Evolutionary conservation across 306 rosid species (phyloP).

Genomic region (Inga laurina): DNA sequence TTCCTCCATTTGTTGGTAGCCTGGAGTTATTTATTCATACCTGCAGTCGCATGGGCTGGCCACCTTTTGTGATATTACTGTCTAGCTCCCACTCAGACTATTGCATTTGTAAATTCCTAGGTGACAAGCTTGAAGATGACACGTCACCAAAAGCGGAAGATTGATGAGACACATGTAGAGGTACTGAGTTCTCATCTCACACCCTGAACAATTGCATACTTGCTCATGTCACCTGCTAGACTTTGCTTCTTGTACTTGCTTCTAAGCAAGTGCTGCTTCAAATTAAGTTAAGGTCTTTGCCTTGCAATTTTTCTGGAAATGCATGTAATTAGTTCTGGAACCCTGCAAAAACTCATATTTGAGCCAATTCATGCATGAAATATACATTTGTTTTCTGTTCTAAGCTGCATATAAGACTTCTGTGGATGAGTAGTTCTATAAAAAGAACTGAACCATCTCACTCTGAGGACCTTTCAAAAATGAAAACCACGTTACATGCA

Average conservation of each 20-base stretch:
- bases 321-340: neutral
- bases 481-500: neutral
- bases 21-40: conserved; percentile 10
- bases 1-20: conserved; percentile 10
- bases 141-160: conserved; percentile 97
- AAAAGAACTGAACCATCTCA: neutral
- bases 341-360: neutral
- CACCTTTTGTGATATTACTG: conserved; percentile 17
- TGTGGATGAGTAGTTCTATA: neutral
- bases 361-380: neutral
- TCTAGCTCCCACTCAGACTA: conserved; percentile 23
- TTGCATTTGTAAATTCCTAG: conserved; percentile 48
- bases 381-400: neutral
- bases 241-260: conserved; percentile 14
- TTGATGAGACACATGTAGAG: conserved; percentile 98
- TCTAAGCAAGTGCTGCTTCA: conserved; percentile 31
- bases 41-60: neutral
- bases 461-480: conserved; percentile 13
- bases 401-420: conserved; percentile 23
- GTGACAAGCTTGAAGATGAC: conserved; percentile 98
- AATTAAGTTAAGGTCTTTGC: neutral
- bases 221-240: neutral
- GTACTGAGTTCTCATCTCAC: conserved; percentile 45
- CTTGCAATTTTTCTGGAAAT: neutral
- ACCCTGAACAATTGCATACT: neutral